Evolutionary conservation across 2,329 filamentous ascomycete species (phyloP).

Genomic region (Xylariales sp.): DNA sequence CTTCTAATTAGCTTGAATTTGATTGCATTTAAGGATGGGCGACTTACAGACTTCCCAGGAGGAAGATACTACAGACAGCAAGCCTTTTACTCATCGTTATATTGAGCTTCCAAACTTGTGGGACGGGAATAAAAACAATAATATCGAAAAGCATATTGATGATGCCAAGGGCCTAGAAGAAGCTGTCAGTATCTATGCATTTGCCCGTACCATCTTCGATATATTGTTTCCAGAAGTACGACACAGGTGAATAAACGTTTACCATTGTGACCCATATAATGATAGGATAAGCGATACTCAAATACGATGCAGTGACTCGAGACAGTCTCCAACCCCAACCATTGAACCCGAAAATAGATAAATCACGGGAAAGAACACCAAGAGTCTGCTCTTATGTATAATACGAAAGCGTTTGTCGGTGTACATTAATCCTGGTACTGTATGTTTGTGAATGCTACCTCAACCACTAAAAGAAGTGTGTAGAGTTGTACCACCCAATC

Average conservation of each 20-base stretch:
- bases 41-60: slow-evolving; percentile 1
- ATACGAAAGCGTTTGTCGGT: too few relatives aligned
- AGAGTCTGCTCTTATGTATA: too few relatives aligned
- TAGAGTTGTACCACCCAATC: too few relatives aligned
- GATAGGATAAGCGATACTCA: not conserved
- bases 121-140: not conserved
- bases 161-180: slow-evolving; percentile 1
- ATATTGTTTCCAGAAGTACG: not conserved
- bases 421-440: too few relatives aligned
- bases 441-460: too few relatives aligned
- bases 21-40: not conserved
- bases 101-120: not conserved
- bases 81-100: not conserved
- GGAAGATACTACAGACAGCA: not conserved
- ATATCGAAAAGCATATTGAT: slow-evolving; percentile 3
- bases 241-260: not conserved
- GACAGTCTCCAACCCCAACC: not conserved
- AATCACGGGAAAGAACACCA: too few relatives aligned
- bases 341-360: not conserved
- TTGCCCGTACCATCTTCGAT: not conserved
- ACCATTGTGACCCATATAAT: slow-evolving; percentile 2
- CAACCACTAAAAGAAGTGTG: too few relatives aligned
- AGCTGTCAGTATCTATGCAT: not conserved
- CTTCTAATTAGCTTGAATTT: too few relatives aligned
- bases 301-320: too few relatives aligned